Percentiles rank a stretch among this genome's conserved stretches.
phyloP scores from a whole-genome alignment of 768 basidiomycete genomes.

The Panaeolus cyanescens region DNA sequence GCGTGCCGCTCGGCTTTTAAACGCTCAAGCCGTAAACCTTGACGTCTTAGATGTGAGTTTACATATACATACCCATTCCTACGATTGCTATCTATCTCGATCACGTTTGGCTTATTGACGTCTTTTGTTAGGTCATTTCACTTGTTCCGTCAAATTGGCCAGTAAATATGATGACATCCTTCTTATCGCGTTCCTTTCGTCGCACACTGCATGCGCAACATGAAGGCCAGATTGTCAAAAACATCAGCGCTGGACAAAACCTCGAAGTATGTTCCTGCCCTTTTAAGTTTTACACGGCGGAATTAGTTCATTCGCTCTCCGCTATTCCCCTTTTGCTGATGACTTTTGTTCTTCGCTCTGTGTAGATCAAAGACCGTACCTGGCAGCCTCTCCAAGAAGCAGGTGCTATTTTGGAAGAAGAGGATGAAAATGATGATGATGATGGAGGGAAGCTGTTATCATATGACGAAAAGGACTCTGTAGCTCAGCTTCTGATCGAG shows the following conservation, averaged over 20 bases:
- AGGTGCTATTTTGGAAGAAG: constrained; percentile 53
- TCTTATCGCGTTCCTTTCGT: constrained; percentile 78
- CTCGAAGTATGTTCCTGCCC: constrained; percentile 47
- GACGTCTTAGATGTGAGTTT: constrained; percentile 74
- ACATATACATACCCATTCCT: background rate
- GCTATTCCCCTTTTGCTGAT: background rate
- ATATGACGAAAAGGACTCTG: constrained; percentile 45
- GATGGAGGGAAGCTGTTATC: constrained; percentile 25
- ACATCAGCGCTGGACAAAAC: constrained; percentile 79
- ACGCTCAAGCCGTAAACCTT: constrained; percentile 78
- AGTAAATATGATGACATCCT: constrained; percentile 67
- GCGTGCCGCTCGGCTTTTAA: constrained; percentile 69
- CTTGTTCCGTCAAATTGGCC: constrained; percentile 79
- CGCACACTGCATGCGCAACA: constrained; percentile 69
- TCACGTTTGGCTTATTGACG: background rate
- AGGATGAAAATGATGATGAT: constrained; percentile 37
- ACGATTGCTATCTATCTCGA: background rate
- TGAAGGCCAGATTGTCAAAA: constrained; percentile 78
- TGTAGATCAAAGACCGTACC: constrained; percentile 57
- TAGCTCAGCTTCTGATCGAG: constrained; percentile 30
- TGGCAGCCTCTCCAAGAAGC: constrained; percentile 61
- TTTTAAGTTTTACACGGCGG: background rate
- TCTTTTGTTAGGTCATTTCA: constrained; percentile 54
- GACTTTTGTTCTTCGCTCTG: background rate
- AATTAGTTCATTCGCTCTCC: background rate